Evolutionary conservation across 1,284 basidiomycete genomes (phyloP).

Genomic region (Papiliotrema flavescens): DNA sequence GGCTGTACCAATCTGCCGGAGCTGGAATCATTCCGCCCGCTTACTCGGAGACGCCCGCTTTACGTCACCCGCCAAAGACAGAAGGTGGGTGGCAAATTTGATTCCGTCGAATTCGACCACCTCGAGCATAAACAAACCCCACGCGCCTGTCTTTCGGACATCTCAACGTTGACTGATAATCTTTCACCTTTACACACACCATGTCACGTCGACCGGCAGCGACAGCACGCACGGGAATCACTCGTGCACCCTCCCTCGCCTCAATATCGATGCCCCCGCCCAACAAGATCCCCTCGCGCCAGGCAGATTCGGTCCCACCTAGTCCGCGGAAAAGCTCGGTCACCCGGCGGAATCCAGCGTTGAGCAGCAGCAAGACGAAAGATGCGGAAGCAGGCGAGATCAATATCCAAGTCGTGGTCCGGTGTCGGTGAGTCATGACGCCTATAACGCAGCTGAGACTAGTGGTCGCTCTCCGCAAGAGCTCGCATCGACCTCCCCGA

Average conservation of each 20-base stretch:
- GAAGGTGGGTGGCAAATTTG: background rate
- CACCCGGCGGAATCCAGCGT: background rate
- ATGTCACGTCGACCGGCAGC: slow-evolving; percentile 28
- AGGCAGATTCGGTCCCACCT: background rate
- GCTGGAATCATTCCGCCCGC: background rate
- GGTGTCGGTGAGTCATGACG: slow-evolving; percentile 60
- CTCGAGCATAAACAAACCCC: slow-evolving; percentile 21
- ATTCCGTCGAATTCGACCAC: background rate
- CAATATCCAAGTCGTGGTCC: slow-evolving; percentile 88
- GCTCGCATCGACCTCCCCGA: slow-evolving; percentile 71
- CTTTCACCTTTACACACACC: slow-evolving; percentile 2
- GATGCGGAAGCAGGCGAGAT: slow-evolving; percentile 34
- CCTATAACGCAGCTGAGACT: slow-evolving; percentile 30
- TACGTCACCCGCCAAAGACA: too few relatives aligned
- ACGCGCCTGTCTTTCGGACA: slow-evolving; percentile 23
- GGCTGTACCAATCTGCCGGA: background rate
- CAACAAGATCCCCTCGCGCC: slow-evolving; percentile 16
- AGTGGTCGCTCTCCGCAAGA: slow-evolving; percentile 66
- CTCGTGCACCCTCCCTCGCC: slow-evolving; percentile 20
- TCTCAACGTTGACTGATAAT: slow-evolving; percentile 2
- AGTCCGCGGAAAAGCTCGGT: slow-evolving; percentile 17
- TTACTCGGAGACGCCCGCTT: too few relatives aligned
- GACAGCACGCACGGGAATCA: slow-evolving; percentile 6
- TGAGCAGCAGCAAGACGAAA: slow-evolving; percentile 5
- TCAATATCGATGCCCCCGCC: slow-evolving; percentile 37